These are phyloP conservation scores for Immersiporthe knoxdaviesiana DNA, from an alignment of 2,329 filamentous ascomycete species.

Conservation along the genomic window DNA sequence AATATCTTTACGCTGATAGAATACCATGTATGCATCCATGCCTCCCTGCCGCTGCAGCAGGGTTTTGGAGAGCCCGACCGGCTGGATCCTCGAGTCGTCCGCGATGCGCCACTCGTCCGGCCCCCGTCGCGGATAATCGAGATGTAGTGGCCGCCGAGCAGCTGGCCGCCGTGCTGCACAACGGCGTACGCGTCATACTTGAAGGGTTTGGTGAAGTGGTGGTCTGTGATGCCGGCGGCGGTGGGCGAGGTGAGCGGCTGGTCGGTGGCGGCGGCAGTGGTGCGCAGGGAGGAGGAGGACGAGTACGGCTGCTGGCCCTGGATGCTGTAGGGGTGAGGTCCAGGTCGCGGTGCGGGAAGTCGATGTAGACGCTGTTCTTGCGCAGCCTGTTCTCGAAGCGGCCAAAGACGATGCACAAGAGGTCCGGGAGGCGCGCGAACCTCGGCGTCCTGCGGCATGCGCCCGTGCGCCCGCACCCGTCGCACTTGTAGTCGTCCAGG, in stretches of 20 bases:
- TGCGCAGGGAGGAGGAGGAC: conserved; percentile 9
- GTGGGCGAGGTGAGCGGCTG: conserved; percentile 31
- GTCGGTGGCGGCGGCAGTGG: conserved; percentile 33
- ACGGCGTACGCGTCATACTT: conserved; percentile 87
- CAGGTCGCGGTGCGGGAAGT: conserved; percentile 76
- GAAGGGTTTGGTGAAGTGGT: conserved; percentile 59
- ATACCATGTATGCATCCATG: conserved; percentile 52
- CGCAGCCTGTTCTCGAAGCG: conserved; percentile 51
- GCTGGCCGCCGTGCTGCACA: conserved; percentile 72
- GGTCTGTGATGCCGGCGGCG: conserved; percentile 40
- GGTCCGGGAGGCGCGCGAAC: conserved; percentile 77
- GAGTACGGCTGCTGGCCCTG: conserved; percentile 38
- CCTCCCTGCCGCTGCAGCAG: conserved; percentile 41
- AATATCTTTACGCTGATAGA: conserved; percentile 40
- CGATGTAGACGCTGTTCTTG: conserved; percentile 73
- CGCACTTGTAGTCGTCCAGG: conserved; percentile 72
- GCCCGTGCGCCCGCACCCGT: conserved; percentile 70
- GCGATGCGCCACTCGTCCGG: conserved; percentile 52
- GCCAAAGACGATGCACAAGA: conserved; percentile 78
- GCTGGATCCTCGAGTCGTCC: conserved; percentile 52
- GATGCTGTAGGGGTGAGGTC: conserved; percentile 54
- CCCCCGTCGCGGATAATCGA: conserved; percentile 65
- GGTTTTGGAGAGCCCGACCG: conserved; percentile 45
- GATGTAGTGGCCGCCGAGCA: conserved; percentile 80
- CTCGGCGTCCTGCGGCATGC: conserved; percentile 72